A percentile compares a stretch with the other conserved stretches of the same genome.
These are phyloP conservation scores for Candida saitoana DNA, from an alignment of 805 yeast genomes.

Conservation along the genomic window DNA sequence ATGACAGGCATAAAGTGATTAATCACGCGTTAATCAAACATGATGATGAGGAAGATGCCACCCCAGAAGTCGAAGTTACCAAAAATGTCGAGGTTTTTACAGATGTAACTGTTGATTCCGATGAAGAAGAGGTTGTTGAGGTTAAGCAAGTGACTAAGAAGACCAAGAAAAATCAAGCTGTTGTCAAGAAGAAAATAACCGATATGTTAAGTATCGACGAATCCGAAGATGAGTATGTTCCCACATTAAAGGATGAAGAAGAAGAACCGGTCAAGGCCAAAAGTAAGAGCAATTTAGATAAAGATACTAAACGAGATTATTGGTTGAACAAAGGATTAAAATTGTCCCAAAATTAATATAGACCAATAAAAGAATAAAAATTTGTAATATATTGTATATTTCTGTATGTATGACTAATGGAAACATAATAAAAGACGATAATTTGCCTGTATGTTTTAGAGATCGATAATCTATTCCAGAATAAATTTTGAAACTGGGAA, in stretches of 20 bases:
- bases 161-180: slow-evolving; percentile 6
- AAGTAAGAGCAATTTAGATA: slow-evolving; percentile 23
- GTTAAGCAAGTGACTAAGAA: slow-evolving; percentile 6
- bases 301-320: slow-evolving; percentile 33
- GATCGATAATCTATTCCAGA: too few relatives aligned
- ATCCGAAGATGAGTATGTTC: slow-evolving; percentile 14
- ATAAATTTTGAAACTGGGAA: too few relatives aligned
- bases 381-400: background rate
- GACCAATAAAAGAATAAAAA: too few relatives aligned
- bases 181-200: slow-evolving; percentile 13
- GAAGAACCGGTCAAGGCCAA: slow-evolving; percentile 11
- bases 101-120: slow-evolving; percentile 39
- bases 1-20: slow-evolving; percentile 59
- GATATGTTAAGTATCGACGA: slow-evolving; percentile 20
- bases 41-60: slow-evolving; percentile 17
- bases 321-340: slow-evolving; percentile 43
- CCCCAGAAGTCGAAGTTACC: slow-evolving; percentile 33
- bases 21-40: slow-evolving; percentile 53
- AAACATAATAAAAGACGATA: background rate
- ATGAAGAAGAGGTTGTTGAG: slow-evolving; percentile 15
- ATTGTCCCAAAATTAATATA: slow-evolving; percentile 16
- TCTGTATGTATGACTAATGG: background rate
- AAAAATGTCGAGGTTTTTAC: slow-evolving; percentile 42
- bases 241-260: slow-evolving; percentile 7
- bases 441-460: too few relatives aligned